phyloP scores from a whole-genome alignment of 768 basidiomycete species.

The Nidularia pulvinata region DNA sequence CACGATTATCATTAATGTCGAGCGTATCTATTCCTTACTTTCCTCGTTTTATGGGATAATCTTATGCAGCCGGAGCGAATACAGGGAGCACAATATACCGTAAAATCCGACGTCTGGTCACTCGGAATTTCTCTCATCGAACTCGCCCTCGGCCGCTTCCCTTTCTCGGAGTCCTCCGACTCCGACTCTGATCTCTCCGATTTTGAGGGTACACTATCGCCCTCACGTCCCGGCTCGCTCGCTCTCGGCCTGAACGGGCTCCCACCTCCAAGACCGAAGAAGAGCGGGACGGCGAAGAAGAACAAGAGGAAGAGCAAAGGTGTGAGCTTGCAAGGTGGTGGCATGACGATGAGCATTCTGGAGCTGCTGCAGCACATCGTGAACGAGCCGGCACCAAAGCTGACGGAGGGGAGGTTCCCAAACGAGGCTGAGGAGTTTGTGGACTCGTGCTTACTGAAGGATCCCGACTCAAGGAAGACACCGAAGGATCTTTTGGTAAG shows the following conservation, averaged over 20 bases:
- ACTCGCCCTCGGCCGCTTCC: slow-evolving; percentile 95
- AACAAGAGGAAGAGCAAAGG: slow-evolving; percentile 90
- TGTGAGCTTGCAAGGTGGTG: slow-evolving; percentile 91
- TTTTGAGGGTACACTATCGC: slow-evolving; percentile 80
- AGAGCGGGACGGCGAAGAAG: slow-evolving; percentile 56
- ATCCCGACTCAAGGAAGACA: slow-evolving; percentile 79
- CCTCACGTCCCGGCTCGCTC: slow-evolving; percentile 59
- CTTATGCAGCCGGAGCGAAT: slow-evolving; percentile 90
- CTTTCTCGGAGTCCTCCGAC: slow-evolving; percentile 82
- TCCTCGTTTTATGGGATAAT: neutral
- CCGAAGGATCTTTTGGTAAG: slow-evolving; percentile 87
- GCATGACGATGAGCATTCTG: slow-evolving; percentile 98
- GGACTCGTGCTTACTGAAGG: slow-evolving; percentile 89
- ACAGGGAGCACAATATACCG: slow-evolving; percentile 97
- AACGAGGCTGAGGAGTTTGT: slow-evolving; percentile 81
- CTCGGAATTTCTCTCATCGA: slow-evolving; percentile 97
- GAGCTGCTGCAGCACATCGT: slow-evolving; percentile 98
- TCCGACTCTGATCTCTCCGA: slow-evolving; percentile 55
- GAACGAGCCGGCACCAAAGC: slow-evolving; percentile 92
- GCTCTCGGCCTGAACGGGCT: slow-evolving; percentile 31
- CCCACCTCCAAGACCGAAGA: slow-evolving; percentile 29
- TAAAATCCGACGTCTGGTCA: slow-evolving; percentile 99
- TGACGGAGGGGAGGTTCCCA: slow-evolving; percentile 75
- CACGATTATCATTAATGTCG: neutral
- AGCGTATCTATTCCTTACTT: too few relatives aligned